These are phyloP conservation scores for Fraxinus paxiana DNA, from an alignment of 305 asterid species.

Conservation along the genomic window DNA sequence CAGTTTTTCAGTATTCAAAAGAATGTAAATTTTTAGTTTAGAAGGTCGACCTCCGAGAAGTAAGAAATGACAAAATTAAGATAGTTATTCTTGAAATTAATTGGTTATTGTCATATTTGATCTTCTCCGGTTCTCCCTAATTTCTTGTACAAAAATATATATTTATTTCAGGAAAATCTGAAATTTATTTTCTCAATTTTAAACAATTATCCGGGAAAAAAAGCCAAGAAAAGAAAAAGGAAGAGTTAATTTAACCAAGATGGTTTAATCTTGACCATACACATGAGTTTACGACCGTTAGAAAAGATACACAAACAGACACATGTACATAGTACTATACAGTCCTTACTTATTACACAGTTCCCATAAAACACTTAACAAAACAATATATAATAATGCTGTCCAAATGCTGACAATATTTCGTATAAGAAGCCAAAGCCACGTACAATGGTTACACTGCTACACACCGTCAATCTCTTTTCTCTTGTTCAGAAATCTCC, in stretches of 20 bases:
- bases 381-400: conserved; percentile 2
- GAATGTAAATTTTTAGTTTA: not conserved
- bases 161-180: not conserved
- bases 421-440: conserved; percentile 10
- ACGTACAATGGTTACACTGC: not conserved
- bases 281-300: conserved; percentile 36
- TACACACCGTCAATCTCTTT: conserved; percentile 28
- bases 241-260: conserved; percentile 1
- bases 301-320: not conserved
- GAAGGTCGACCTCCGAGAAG: not conserved
- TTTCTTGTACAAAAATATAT: not conserved
- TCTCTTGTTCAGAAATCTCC: conserved; percentile 33
- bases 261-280: conserved; percentile 18
- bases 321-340: conserved; percentile 21
- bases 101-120: not conserved
- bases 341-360: conserved; percentile 7
- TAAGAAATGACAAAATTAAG: not conserved
- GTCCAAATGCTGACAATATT: conserved; percentile 25
- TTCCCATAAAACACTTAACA: conserved; percentile 26
- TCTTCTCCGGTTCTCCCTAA: not conserved
- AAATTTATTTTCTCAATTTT: not conserved
- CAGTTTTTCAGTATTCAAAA: not conserved
- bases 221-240: not conserved
- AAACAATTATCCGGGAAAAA: not conserved
- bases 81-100: not conserved